Evolutionary conservation across 805 yeast species (phyloP), one percentile per base, ranked within the genome.

Genomic region (Candida fluviatilis): DNA sequence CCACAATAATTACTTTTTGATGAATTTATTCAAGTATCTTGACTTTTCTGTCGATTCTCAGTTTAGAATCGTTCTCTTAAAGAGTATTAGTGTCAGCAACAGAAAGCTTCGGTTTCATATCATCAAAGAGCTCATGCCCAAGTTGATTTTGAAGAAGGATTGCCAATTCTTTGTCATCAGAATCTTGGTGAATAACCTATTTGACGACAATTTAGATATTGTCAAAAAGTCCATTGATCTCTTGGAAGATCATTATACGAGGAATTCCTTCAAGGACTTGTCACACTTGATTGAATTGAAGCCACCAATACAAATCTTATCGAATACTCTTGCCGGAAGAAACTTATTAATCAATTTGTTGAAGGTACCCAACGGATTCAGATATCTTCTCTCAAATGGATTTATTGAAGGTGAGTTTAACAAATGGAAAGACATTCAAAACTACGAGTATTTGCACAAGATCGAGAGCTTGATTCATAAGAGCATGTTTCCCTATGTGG

Each of bases 341-440:
- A 47, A 78, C 0, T 58, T 90, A 23, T 58, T 87, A 36, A 66
- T 82, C 49, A 74, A 79, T 37, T 73, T 88, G 40, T 61, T 91
- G 36, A 73, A 84, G 4, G 75, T 82, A 0, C 63, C 87, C 0
- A 53, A 62, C 7, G 99, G 98, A 0, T 87, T 85, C 57, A 69
- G 69, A 27, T 82, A 80, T 46, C 61, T 87, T 35, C 68, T 72
- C 27, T 76, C 71, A 12, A 62, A 74, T 27, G 78, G 83, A 34
- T 81, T 78, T 50, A 72, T 87, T 16, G 78, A 77, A 37, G 62
- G 58, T 10, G 90, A 86, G 50, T 75, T 89, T 69, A 75, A 71
- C 28, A 63, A 71, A 12, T 88, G 96, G 95, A 60, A 77, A 2
- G 68, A 66, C 11, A 54, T 61, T 2, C 23, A 69, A 19, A 69